Evolutionary conservation across 192 early-diverging fungal genomes (phyloP).

Genomic region (Coemansia reversa): DNA sequence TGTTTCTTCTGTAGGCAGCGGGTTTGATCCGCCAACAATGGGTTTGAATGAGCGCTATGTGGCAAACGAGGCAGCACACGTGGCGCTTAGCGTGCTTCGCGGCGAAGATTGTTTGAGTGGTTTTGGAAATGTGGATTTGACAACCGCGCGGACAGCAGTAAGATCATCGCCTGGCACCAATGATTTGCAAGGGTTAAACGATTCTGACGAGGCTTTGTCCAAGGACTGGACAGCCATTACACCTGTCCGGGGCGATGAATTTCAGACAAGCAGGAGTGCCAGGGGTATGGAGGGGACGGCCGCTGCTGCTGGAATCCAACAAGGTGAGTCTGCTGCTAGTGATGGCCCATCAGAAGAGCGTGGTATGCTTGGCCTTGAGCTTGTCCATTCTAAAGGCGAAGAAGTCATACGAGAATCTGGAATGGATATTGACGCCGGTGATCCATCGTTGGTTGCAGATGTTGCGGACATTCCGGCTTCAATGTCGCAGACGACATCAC

Average conservation of each 20-base stretch:
- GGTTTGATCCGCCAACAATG: background rate
- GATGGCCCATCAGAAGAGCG: background rate
- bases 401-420: background rate
- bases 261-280: background rate
- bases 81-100: slow-evolving; percentile 29
- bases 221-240: slow-evolving; percentile 31
- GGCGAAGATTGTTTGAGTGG: slow-evolving; percentile 38
- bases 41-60: background rate
- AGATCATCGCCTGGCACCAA: slow-evolving; percentile 1
- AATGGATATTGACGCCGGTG: slow-evolving; percentile 16
- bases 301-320: background rate
- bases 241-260: background rate
- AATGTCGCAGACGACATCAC: slow-evolving; percentile 20
- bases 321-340: background rate
- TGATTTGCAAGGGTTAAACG: slow-evolving; percentile 6
- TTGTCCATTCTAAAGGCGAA: background rate
- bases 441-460: slow-evolving; percentile 43
- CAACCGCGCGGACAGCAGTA: background rate
- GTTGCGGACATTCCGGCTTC: slow-evolving; percentile 32
- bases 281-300: background rate
- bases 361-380: background rate
- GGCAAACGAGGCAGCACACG: slow-evolving; percentile 40
- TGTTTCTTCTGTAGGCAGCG: background rate
- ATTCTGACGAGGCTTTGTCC: slow-evolving; percentile 12
- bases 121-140: slow-evolving; percentile 42